Evolutionary conservation across 495 filamentous ascomycete genomes (phyloP).

Genomic region (Hypoxylon cercidicola): DNA sequence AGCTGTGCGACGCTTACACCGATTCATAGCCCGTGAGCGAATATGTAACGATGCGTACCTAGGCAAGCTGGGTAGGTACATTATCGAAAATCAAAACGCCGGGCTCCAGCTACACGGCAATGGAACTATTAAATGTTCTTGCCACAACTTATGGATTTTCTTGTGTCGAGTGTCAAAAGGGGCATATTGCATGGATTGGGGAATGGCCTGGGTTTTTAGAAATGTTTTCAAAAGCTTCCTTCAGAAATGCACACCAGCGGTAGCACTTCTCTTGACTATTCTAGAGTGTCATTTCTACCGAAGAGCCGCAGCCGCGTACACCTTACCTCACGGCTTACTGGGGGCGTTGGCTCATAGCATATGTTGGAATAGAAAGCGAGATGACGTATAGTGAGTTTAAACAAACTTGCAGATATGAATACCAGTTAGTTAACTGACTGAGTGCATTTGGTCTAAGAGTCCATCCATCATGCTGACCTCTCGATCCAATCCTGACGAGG

Average conservation of each 20-base stretch:
- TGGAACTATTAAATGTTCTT: background rate
- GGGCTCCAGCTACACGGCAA: slow-evolving; percentile 6
- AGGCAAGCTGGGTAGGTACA: background rate
- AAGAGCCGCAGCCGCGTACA: slow-evolving; percentile 1
- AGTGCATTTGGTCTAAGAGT: background rate
- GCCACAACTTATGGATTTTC: slow-evolving; percentile 15
- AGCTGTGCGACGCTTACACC: background rate
- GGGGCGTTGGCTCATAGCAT: slow-evolving; percentile 7
- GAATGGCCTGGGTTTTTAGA: slow-evolving; percentile 11
- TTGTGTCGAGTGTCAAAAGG: slow-evolving; percentile 22
- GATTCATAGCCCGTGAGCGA: background rate
- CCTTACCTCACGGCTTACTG: background rate
- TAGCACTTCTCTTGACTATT: background rate
- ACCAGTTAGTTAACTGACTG: background rate
- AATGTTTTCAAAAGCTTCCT: background rate
- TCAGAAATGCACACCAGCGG: background rate
- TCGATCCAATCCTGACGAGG: too few species aligned
- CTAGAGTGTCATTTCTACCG: background rate
- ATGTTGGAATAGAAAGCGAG: slow-evolving; percentile 32
- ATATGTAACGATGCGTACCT: background rate
- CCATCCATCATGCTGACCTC: slow-evolving; percentile 2
- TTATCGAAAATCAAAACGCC: background rate
- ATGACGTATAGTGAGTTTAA: slow-evolving; percentile 13
- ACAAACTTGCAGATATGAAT: slow-evolving; percentile 7
- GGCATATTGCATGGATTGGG: slow-evolving; percentile 27